Base-by-base conservation (phyloP, 164 flowering plant species). In the Vitis amurensis region DNA sequence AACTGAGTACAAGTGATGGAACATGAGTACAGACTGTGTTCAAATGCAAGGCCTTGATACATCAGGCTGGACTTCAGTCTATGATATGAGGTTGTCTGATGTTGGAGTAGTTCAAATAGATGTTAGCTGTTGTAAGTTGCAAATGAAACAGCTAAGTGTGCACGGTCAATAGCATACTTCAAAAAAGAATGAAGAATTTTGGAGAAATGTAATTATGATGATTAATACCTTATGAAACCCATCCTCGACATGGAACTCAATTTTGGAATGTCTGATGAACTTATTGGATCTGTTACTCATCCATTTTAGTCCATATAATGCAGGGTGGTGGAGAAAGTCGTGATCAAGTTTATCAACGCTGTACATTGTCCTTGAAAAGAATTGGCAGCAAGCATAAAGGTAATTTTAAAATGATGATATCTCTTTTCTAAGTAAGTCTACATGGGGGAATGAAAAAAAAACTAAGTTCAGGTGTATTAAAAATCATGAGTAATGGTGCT, bases 321-420 rank as follows among this genome's bases (percentile, higher is more conserved):
- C 83, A 94, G 98, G 98, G 99, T 72, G 99, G 97, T 76, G 99
- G 99, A 73, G 98, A 93, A 85, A 93, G 98, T 78, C 70, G 76
- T 56, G 85, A 86, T 73, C 89, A 88, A 77, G 86, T 93, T 67
- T 80, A 78, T 66, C 59, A 79, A 17, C 90, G 98, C 48, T 80
- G 88, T 81, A 87, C 91, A 53, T 80, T 91, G 66, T 53, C 86
- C 17, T 59, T 93, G 77, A 79, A 84, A 68, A 87, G 77, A 68
- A 92, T 91, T 65, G 92, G 82, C 29, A 63, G 61, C 55, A 88
- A 88, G 77, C 97, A 94, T 76, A 76, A 50, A 89, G 98, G 98
- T 94, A 78, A 3, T 2, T 10, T 10, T 50, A 49, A 5, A 15
- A 52, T 57, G 11, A 16, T 16, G 50, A 8, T 66, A 1, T 17